Conservation (phyloP, 208 protist species). For the Wallacemonas rigidus region DNA sequence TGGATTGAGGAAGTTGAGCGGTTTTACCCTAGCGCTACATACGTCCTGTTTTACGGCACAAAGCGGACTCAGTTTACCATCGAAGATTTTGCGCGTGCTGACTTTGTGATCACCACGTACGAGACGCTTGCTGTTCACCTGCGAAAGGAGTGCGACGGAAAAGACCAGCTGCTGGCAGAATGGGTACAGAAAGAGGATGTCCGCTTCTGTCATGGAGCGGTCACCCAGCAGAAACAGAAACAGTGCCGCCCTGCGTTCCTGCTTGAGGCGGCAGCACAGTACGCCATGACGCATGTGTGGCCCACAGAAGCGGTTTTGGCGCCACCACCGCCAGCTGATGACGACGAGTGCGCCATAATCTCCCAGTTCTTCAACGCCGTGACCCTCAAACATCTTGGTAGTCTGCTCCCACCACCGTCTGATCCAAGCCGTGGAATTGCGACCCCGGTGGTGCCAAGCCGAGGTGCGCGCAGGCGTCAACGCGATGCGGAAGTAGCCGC, state of each 20-base stretch:
- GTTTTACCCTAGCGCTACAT: slow-evolving; percentile 46
- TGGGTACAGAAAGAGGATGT: slow-evolving; percentile 15
- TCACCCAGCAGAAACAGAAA: slow-evolving; percentile 15
- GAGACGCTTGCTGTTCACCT: slow-evolving; percentile 58
- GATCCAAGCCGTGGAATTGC: no score
- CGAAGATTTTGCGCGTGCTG: slow-evolving; percentile 34
- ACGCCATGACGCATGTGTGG: slow-evolving; percentile 23
- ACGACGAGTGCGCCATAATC: not conserved
- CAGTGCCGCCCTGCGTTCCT: slow-evolving; percentile 17
- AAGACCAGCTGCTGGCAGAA: slow-evolving; percentile 20
- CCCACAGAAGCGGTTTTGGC: not conserved
- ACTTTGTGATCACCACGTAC: slow-evolving; percentile 75
- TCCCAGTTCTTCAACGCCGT: not conserved
- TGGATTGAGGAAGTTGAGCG: slow-evolving; percentile 55
- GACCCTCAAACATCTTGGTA: not conserved
- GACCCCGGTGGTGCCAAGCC: no score
- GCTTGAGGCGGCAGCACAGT: slow-evolving; percentile 2
- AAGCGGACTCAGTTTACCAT: slow-evolving; percentile 42
- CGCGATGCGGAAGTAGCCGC: no score
- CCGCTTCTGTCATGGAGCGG: slow-evolving; percentile 18
- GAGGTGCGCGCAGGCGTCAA: no score
- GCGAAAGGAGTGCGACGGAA: slow-evolving; percentile 34
- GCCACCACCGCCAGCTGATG: not conserved
- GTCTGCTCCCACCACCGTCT: no score
- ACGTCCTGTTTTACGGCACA: slow-evolving; percentile 56